Evolutionary conservation across 1,284 basidiomycete species (phyloP), one percentile per base, ranked within the genome.

Genomic region (Leccinum subrobustum): DNA sequence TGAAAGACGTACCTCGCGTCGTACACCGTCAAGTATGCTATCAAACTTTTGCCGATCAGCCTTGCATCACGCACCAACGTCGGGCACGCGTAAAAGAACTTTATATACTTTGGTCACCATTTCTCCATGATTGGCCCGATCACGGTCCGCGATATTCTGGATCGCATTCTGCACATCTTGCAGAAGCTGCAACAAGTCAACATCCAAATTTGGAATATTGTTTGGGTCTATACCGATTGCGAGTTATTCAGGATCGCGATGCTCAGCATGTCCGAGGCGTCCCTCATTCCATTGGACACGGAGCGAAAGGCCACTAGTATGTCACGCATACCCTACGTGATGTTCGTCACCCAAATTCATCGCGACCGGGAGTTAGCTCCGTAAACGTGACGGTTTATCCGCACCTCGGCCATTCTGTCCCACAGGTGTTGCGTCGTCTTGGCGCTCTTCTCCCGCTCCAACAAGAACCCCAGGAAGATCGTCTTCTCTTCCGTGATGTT

Each of bases 401-500:
- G 57, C 60, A 81, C 79, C 65, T 71, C 64, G 35, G 72, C 60
- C 11, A 73, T 59, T 14, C 61, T 62, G 53, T 64, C 61, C 63
- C 77, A 74, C 31, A 67, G 59, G 12, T 67, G 60, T 29, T 71
- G 67, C 55, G 64, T 67, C 35, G 68, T 64, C 58, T 71, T 68
- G 35, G 77, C 65, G 2, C 47, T 59, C 52, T 76, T 75, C 68
- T 86, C 83, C 44, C 79, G 77, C 12, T 76, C 70, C n/a, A 73
- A 67, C 8, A 89, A 62, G 64, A 78, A 70, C n/a, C 75, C 78
- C 27, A 89, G 65, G 23, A 89, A 67, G 23, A 76, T 69, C 11
- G 82, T 68, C 60, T 87, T 84, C 62, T 89, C 85, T 14, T 81
- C 60, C 0, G 87, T 88, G 23, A 81, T 79, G 63, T 91, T 91